These are phyloP conservation scores for Pythium scleroteichum DNA, from an alignment of 352 stramenopile species.

Conservation along the genomic window DNA sequence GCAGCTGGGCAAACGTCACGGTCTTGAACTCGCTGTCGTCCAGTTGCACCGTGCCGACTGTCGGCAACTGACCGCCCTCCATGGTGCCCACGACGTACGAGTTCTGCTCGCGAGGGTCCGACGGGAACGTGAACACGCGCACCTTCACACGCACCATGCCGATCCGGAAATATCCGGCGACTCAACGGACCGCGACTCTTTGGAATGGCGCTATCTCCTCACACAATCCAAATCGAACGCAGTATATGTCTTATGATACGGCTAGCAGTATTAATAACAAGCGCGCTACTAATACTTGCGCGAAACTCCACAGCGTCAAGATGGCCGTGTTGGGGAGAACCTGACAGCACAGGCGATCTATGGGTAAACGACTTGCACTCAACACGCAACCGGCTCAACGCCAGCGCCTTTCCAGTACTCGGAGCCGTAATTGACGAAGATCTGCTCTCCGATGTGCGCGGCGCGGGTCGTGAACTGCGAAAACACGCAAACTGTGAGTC, in stretches of 20 bases:
- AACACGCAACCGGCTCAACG: constrained; percentile 43
- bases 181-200: too few species aligned
- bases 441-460: constrained; percentile 53
- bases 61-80: constrained; percentile 53
- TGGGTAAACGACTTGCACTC: not conserved
- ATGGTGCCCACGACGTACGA: constrained; percentile 75
- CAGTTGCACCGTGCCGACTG: constrained; percentile 64
- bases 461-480: constrained; percentile 53
- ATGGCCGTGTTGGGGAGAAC: too few species aligned
- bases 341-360: too few species aligned
- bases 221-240: too few species aligned
- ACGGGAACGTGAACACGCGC: constrained; percentile 77
- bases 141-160: constrained; percentile 64
- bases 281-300: too few species aligned
- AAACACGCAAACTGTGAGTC: too few species aligned
- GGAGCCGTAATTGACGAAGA: constrained; percentile 74
- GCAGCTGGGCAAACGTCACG: constrained; percentile 65
- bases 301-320: too few species aligned
- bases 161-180: constrained; percentile 13
- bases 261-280: too few species aligned
- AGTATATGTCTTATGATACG: too few species aligned
- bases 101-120: constrained; percentile 65
- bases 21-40: constrained; percentile 55
- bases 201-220: too few species aligned
- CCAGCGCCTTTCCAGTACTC: constrained; percentile 74